A percentile compares a stretch with the other conserved stretches of the same genome.
phyloP scores from a whole-genome alignment of 73 alveolate genomes.

The Symbiodinium pilosum region DNA sequence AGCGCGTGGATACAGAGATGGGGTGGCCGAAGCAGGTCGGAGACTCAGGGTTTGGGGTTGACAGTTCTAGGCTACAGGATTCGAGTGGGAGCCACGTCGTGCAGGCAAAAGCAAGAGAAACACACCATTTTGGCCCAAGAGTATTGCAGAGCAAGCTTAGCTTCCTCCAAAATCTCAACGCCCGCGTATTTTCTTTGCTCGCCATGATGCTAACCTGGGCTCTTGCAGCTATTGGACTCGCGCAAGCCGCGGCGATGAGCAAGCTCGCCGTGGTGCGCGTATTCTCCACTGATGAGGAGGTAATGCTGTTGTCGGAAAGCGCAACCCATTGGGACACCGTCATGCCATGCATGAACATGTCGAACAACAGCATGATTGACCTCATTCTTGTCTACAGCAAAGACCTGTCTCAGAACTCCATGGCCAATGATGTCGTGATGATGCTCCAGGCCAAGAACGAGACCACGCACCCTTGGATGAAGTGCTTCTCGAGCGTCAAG shows the following conservation, averaged over 20 bases:
- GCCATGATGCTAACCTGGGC: too few species aligned
- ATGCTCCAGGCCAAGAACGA: background rate
- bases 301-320: background rate
- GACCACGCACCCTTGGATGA: background rate
- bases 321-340: background rate
- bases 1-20: constrained; percentile 70
- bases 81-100: too few species aligned
- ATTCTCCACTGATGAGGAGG: background rate
- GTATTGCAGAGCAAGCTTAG: too few species aligned
- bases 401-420: background rate
- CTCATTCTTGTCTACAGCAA: background rate
- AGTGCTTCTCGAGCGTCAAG: background rate
- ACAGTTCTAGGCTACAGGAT: background rate
- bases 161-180: too few species aligned
- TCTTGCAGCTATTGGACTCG: too few species aligned
- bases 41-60: background rate
- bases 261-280: background rate
- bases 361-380: background rate
- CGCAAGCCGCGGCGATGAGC: too few species aligned
- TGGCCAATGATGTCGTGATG: background rate
- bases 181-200: too few species aligned
- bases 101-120: too few species aligned
- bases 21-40: constrained; percentile 68
- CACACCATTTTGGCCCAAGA: too few species aligned
- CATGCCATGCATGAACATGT: background rate